These are phyloP conservation scores for Melaleuca quinquenervia DNA, from an alignment of 345 rosid species.

Conservation along the genomic window DNA sequence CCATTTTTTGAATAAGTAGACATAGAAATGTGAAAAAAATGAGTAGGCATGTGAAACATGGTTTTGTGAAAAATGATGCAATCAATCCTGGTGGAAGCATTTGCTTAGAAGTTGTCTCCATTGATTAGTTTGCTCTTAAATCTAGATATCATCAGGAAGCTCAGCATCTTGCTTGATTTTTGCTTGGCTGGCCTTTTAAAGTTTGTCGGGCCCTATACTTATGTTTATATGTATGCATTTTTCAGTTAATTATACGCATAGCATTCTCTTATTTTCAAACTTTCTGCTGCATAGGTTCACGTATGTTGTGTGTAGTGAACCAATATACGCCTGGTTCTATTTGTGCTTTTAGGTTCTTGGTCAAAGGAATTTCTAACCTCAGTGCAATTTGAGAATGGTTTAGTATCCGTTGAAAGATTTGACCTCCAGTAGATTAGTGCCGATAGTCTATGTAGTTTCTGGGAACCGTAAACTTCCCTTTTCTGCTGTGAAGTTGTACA, in stretches of 20 bases:
- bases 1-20: neutral
- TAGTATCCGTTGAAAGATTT: neutral
- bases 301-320: neutral
- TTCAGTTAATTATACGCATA: neutral
- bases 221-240: neutral
- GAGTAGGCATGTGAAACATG: neutral
- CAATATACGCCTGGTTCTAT: neutral
- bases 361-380: neutral
- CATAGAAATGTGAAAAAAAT: neutral
- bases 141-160: neutral
- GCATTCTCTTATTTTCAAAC: neutral
- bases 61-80: neutral
- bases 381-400: neutral
- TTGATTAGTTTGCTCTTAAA: neutral
- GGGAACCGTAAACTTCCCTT: neutral
- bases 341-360: neutral
- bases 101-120: neutral
- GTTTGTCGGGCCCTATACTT: neutral
- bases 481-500: neutral
- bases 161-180: neutral
- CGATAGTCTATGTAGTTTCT: neutral
- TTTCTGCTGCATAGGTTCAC: neutral
- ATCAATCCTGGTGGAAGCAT: neutral
- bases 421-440: neutral
- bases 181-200: neutral